Base-by-base conservation (phyloP, 73 alveolate species). In the Paramecium octaurelia region DNA sequence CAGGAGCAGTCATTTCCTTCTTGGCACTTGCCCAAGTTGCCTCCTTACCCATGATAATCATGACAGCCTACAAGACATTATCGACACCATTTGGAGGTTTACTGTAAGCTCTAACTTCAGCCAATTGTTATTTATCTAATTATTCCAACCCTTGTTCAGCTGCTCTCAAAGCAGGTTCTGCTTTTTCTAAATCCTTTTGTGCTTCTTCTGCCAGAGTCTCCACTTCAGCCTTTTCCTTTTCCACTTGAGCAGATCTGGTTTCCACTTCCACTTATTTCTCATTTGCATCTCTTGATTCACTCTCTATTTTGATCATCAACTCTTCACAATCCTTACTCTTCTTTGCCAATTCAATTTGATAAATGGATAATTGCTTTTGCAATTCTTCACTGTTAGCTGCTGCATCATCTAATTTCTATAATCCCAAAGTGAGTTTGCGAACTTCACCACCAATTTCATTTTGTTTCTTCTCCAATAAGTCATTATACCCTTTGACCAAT, bases 191-290 rank as follows among this genome's bases (percentile, higher is more conserved):
- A 94, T 93, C 97, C 24, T 83, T 34, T 85, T 92, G 44, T 57
- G 99, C 99, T 85, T 99, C 99, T 48, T 95, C 99, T 57, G 99
- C 99, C 86, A 98, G 92, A 76, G 97, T 97, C 94, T 95, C 98
- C 54, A 99, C 97, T 88, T 97, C 99, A 77, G 95, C 98, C 80
- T 98, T 97, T 60, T 98, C 99, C 92, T 98, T 98, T 21, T 96
- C 99, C 44, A 98, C 98, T 86, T 96, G 95, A 29, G 92, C 98
- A 40, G 97, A 92, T 83, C 97, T 99, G 88, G 94, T 93, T 92
- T 97, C 99, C 31, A 98, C 99, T 73, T 96, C 97, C 92, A 97
- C 97, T 95, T 97, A 98, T 84, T 95, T 95, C 43, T 97, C 99
- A 34, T 97, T 99, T 23, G 99, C 99, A 86, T 96, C 96, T 58